These are phyloP conservation scores for Paralagenidium karlingii DNA, from an alignment of 352 stramenopile species.

Conservation along the genomic window DNA sequence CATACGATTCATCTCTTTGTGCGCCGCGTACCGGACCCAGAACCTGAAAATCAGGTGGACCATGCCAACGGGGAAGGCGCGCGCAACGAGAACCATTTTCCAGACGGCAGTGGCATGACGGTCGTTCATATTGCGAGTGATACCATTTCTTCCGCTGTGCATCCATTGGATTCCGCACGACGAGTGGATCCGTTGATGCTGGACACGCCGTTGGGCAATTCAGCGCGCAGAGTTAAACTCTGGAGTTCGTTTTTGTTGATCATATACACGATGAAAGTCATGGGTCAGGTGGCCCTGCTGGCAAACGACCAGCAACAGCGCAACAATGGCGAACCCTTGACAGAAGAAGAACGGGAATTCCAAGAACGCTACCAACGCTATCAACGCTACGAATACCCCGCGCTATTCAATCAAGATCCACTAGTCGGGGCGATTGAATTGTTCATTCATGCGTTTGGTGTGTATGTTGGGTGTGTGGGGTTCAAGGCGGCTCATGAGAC, in stretches of 20 bases:
- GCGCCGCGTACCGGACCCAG: conserved; percentile 36
- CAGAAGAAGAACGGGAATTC: conserved; percentile 12
- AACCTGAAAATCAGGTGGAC: conserved; percentile 24
- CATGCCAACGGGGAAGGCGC: neutral
- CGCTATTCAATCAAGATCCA: conserved; percentile 70
- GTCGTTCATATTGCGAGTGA: conserved; percentile 75
- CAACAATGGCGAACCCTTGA: conserved; percentile 13
- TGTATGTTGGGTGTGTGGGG: conserved; percentile 76
- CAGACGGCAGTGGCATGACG: conserved; percentile 21
- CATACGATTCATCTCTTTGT: conserved; percentile 89
- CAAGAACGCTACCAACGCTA: conserved; percentile 14
- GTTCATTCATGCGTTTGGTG: conserved; percentile 66
- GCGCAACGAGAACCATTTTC: conserved; percentile 14
- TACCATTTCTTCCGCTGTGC: conserved; percentile 72
- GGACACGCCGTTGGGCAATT: conserved; percentile 70
- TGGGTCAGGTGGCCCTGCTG: conserved; percentile 73
- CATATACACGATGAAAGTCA: conserved; percentile 86
- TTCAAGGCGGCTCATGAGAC: conserved; percentile 82
- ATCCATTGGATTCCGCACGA: conserved; percentile 66
- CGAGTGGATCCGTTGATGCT: conserved; percentile 80
- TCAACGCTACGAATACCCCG: conserved; percentile 52
- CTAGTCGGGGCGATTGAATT: conserved; percentile 52
- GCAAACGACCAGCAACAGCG: conserved; percentile 69
- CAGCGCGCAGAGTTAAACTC: conserved; percentile 70
- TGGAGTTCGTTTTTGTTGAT: conserved; percentile 82